Conservation (phyloP, 768 basidiomycete species). For the Mycena galopus region DNA sequence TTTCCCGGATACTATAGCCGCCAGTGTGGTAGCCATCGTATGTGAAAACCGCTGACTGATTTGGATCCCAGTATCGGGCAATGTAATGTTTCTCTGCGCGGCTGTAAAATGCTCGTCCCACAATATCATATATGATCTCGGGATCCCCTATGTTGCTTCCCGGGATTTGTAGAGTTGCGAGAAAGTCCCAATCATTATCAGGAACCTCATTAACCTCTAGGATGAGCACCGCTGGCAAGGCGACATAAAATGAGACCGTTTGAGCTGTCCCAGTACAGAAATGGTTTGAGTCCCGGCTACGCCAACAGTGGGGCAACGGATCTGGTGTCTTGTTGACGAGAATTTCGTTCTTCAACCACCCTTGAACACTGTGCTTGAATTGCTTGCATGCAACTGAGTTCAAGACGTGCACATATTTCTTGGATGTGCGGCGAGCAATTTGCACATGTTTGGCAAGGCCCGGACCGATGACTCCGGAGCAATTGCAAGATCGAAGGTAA, state of each 20-base stretch:
- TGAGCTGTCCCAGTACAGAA: neutral
- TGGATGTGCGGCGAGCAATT: neutral
- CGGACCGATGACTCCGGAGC: no score
- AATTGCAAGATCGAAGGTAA: neutral
- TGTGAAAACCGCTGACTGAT: neutral
- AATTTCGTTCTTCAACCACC: neutral
- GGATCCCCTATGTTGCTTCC: conserved; percentile 10
- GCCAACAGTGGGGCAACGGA: neutral
- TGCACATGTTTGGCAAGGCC: neutral
- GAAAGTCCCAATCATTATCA: conserved; percentile 40
- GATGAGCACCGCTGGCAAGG: neutral
- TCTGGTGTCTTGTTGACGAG: neutral
- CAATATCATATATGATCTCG: conserved; percentile 40
- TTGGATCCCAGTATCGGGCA: conserved; percentile 32
- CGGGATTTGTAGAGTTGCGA: conserved; percentile 23
- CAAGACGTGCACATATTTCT: neutral
- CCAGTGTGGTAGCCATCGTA: neutral
- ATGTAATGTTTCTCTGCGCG: conserved; percentile 39
- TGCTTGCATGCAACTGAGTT: neutral
- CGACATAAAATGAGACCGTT: conserved; percentile 34
- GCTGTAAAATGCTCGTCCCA: conserved; percentile 40
- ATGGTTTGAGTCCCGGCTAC: neutral
- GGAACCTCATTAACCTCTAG: conserved; percentile 26
- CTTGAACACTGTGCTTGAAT: neutral
- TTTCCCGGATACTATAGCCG: neutral